Conservation (phyloP, 2,329 filamentous ascomycete species). For the Coleophoma cylindrospora region DNA sequence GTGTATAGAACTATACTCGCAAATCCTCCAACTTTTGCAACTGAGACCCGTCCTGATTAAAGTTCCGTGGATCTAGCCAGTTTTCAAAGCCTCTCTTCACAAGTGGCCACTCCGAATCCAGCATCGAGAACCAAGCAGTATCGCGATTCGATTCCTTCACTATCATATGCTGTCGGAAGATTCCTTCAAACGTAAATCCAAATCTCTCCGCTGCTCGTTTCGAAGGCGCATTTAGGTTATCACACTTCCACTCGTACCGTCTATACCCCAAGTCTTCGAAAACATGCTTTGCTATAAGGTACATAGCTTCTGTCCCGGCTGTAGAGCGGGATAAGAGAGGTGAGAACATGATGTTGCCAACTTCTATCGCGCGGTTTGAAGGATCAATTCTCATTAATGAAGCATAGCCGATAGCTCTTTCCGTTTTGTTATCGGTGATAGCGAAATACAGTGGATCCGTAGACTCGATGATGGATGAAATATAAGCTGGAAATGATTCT, state of each 20-base stretch:
- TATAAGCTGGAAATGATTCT: too few species aligned
- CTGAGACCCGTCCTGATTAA: slow-evolving; percentile 32
- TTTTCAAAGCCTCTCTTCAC: slow-evolving; percentile 39
- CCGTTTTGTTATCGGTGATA: too few species aligned
- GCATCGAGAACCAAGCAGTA: slow-evolving; percentile 53
- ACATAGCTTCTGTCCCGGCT: slow-evolving; percentile 51
- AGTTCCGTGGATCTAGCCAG: slow-evolving; percentile 52
- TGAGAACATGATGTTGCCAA: slow-evolving; percentile 39
- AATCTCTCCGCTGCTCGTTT: slow-evolving; percentile 46
- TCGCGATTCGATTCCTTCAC: slow-evolving; percentile 49
- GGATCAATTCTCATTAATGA: too few species aligned
- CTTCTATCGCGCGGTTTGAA: slow-evolving; percentile 7
- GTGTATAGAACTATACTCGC: too few species aligned
- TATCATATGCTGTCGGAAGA: slow-evolving; percentile 55
- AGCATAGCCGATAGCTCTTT: too few species aligned
- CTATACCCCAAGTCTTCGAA: slow-evolving; percentile 48
- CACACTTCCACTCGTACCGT: slow-evolving; percentile 58
- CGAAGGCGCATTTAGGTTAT: slow-evolving; percentile 48
- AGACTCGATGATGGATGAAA: too few species aligned
- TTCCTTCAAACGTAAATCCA: slow-evolving; percentile 53
- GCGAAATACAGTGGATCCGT: too few species aligned
- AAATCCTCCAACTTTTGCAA: too few species aligned
- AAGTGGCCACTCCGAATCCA: slow-evolving; percentile 50
- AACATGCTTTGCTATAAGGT: slow-evolving; percentile 43
- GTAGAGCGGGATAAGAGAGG: slow-evolving; percentile 43